A percentile compares a stretch with the other conserved stretches of the same genome.
Evolutionary conservation across 805 yeast genomes (phyloP).

Genomic region (Kodamaea kakaduensis): DNA sequence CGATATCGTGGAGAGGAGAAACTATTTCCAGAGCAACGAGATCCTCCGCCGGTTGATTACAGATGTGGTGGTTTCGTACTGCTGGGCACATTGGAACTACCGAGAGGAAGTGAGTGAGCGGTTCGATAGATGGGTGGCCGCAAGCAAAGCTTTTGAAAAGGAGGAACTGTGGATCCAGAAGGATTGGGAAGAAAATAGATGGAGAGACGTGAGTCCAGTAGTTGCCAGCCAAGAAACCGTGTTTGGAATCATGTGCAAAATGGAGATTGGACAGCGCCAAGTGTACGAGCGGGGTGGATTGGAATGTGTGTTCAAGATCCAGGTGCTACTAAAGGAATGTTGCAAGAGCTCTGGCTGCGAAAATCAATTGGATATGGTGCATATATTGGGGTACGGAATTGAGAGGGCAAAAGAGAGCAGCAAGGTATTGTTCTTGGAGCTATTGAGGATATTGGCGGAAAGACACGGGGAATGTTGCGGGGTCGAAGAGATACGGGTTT

Average conservation of each 20-base stretch:
- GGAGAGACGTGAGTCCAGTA: no score
- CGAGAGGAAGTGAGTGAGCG: constrained; percentile 12
- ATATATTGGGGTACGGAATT: constrained; percentile 34
- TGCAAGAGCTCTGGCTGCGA: constrained; percentile 19
- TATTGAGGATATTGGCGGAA: constrained; percentile 18
- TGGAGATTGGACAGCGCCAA: constrained; percentile 27
- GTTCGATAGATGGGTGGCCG: constrained; percentile 30
- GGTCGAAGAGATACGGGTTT: constrained; percentile 16
- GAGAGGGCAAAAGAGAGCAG: constrained; percentile 14
- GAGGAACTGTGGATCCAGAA: no score
- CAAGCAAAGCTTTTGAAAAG: no score
- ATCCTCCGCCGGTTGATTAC: constrained; percentile 27
- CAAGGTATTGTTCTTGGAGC: constrained; percentile 25
- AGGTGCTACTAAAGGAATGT: constrained; percentile 16
- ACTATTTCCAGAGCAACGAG: constrained; percentile 22
- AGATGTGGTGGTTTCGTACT: constrained; percentile 42
- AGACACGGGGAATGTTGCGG: constrained; percentile 34
- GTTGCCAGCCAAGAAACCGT: constrained; percentile 27
- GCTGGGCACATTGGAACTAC: constrained; percentile 44
- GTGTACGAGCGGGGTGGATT: constrained; percentile 14
- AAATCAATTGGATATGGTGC: constrained; percentile 29
- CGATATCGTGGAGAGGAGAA: constrained; percentile 36
- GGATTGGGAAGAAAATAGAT: no score
- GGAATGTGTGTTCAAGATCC: constrained; percentile 16
- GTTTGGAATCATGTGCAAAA: constrained; percentile 31